Evolutionary conservation across 352 stramenopile genomes (phyloP).

Genomic region (Phytophthora nicotianae): DNA sequence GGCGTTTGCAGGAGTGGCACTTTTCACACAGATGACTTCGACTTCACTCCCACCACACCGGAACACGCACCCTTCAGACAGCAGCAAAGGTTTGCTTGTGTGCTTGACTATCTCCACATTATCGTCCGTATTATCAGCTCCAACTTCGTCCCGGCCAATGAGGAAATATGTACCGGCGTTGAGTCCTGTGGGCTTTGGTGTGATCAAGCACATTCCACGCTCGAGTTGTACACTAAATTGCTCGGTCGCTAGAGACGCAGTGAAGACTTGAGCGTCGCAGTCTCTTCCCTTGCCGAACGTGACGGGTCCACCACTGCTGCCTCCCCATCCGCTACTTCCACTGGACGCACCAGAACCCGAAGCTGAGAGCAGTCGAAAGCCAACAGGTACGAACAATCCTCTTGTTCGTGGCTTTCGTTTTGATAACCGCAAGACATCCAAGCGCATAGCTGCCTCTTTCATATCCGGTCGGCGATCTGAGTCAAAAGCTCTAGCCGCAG

Average conservation of each 20-base stretch:
- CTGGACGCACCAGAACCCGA: slow-evolving; percentile 35
- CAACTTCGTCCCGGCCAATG: slow-evolving; percentile 49
- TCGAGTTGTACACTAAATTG: slow-evolving; percentile 74
- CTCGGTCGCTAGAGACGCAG: slow-evolving; percentile 56
- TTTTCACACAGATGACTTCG: slow-evolving; percentile 70
- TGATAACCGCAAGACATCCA: slow-evolving; percentile 64
- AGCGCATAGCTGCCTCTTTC: slow-evolving; percentile 65
- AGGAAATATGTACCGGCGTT: slow-evolving; percentile 79
- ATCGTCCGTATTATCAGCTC: neutral
- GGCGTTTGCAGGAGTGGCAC: neutral
- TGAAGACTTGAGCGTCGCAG: slow-evolving; percentile 67
- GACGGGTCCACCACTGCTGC: slow-evolving; percentile 43
- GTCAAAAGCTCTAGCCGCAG: slow-evolving; percentile 52
- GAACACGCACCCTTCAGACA: slow-evolving; percentile 73
- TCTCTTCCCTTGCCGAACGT: slow-evolving; percentile 62
- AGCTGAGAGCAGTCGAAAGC: slow-evolving; percentile 48
- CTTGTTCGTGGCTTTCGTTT: slow-evolving; percentile 62
- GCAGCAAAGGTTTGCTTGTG: slow-evolving; percentile 74
- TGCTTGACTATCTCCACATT: slow-evolving; percentile 53
- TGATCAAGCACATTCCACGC: slow-evolving; percentile 62
- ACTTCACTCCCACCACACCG: slow-evolving; percentile 60
- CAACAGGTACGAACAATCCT: slow-evolving; percentile 58
- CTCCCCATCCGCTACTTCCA: slow-evolving; percentile 31
- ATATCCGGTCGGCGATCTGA: slow-evolving; percentile 65
- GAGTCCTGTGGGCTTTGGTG: slow-evolving; percentile 57